Conservation (phyloP, 1,139 yeast species). For the Torulaspora pretoriensis region DNA sequence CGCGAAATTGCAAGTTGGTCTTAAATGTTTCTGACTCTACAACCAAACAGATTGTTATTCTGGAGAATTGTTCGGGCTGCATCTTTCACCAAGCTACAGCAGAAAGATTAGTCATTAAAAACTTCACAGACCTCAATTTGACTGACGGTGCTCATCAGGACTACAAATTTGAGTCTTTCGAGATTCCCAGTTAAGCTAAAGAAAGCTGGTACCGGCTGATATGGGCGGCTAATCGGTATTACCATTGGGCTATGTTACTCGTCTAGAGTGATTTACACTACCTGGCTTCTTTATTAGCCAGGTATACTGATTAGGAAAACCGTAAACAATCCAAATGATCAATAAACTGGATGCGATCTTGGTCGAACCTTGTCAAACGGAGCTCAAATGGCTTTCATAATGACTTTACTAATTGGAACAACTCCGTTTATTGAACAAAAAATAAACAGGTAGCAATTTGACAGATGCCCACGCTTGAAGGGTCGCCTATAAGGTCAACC, state of each 20-base stretch:
- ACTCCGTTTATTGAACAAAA: neutral
- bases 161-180: slow-evolving; percentile 10
- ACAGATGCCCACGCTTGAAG: slow-evolving; percentile 14
- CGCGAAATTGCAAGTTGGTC: slow-evolving; percentile 15
- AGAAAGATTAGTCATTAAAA: slow-evolving; percentile 13
- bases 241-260: neutral
- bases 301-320: slow-evolving; percentile 6
- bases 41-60: slow-evolving; percentile 15
- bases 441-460: neutral
- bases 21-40: slow-evolving; percentile 3
- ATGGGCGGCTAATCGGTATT: neutral
- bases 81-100: slow-evolving; percentile 16
- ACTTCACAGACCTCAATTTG: slow-evolving; percentile 18
- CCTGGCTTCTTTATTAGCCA: neutral
- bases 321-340: slow-evolving; percentile 2
- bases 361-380: neutral
- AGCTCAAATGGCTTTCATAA: neutral
- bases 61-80: slow-evolving; percentile 20
- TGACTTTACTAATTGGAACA: neutral
- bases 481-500: slow-evolving; percentile 18
- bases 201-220: too few relatives aligned
- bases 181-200: neutral
- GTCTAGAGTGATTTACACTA: too few relatives aligned
- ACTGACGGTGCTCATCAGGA: neutral
- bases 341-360: neutral